A percentile compares a stretch with the other conserved stretches of the same genome.
Evolutionary conservation across 2,329 filamentous ascomycete species (phyloP).

Genomic region (Fusarium drepaniforme): DNA sequence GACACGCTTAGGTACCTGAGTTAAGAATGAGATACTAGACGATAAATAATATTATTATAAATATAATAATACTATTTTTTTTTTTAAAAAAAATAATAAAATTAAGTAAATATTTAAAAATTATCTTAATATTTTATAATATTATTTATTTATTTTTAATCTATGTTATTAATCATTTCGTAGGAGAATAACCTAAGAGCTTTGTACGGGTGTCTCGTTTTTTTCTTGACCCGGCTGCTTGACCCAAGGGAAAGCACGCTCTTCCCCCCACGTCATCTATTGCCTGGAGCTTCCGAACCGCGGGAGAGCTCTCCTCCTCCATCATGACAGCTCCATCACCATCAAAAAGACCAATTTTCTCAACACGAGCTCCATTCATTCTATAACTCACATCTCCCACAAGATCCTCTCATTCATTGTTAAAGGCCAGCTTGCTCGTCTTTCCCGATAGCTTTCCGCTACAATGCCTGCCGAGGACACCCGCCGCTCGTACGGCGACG

Average conservation of each 20-base stretch:
- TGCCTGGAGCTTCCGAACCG: background rate
- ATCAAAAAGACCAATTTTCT: background rate
- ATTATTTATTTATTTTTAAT: too few species aligned
- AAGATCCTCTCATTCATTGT: background rate
- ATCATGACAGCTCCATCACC: constrained; percentile 4
- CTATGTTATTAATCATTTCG: too few species aligned
- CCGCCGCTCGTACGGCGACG: constrained; percentile 30
- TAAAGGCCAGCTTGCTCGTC: background rate
- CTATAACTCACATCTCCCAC: background rate
- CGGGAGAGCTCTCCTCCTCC: background rate
- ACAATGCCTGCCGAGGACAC: constrained; percentile 28
- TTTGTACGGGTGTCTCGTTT: too few species aligned
- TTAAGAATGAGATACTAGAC: too few species aligned
- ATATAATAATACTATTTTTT: too few species aligned
- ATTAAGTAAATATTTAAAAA: too few species aligned
- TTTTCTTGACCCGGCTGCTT: too few species aligned
- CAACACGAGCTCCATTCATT: background rate
- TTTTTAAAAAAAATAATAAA: too few species aligned
- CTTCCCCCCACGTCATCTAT: constrained; percentile 3
- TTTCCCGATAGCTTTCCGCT: background rate
- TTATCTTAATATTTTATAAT: too few species aligned
- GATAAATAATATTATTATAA: too few species aligned
- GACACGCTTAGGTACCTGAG: too few species aligned
- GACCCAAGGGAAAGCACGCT: background rate
- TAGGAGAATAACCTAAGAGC: too few species aligned